Conservation (phyloP, 441 rosid species). For the Sinapis alba region DNA sequence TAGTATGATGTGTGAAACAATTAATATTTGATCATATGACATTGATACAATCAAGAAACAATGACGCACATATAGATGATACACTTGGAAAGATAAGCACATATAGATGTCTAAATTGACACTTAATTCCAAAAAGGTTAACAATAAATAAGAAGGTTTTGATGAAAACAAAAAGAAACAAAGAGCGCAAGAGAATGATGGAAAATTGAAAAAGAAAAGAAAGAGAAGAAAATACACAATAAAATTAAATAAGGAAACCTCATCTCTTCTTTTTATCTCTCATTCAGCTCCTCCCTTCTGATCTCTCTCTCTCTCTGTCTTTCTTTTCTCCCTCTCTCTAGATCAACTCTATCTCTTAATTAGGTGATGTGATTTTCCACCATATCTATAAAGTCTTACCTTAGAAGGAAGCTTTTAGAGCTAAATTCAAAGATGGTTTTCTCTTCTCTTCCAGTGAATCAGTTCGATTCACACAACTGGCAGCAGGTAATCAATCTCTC, state of each 20-base stretch:
- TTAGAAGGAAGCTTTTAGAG: conserved; percentile 35
- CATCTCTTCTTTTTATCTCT: conserved; percentile 47
- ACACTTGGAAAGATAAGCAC: neutral
- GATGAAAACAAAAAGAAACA: conserved; percentile 40
- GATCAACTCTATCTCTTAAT: conserved; percentile 42
- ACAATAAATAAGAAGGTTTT: neutral
- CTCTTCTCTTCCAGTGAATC: conserved; percentile 57
- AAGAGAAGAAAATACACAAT: conserved; percentile 9
- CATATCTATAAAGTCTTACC: conserved; percentile 43
- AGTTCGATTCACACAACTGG: conserved; percentile 62
- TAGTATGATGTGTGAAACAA: neutral
- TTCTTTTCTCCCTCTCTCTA: conserved; percentile 44
- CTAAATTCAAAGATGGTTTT: conserved; percentile 48
- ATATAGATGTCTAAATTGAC: neutral
- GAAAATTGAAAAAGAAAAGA: conserved; percentile 9
- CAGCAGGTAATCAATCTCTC: conserved; percentile 48
- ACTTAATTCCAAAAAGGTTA: neutral
- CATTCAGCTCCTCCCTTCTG: conserved; percentile 40
- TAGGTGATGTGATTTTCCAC: conserved; percentile 59
- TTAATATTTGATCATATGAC: neutral
- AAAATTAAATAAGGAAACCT: conserved; percentile 39
- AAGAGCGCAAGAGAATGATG: conserved; percentile 27
- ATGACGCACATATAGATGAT: neutral
- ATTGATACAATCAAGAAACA: neutral
- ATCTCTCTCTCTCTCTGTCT: conserved; percentile 28